Percentiles rank a stretch among this genome's conserved stretches.
Conservation (phyloP, 1,284 basidiomycete species). For the Pseudozyma thailandica region DNA sequence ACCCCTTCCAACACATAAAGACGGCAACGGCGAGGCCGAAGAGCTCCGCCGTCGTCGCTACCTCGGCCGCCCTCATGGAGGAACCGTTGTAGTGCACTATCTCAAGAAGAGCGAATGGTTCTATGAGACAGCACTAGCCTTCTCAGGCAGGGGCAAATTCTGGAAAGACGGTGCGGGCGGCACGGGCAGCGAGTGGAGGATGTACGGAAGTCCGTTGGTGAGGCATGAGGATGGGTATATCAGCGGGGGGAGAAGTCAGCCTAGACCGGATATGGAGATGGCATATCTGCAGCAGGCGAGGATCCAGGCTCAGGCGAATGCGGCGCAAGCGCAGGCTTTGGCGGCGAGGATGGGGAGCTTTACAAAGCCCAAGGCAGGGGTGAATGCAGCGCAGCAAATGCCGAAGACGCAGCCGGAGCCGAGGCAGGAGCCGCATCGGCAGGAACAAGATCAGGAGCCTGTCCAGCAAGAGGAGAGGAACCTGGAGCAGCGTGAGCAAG, state of each 20-base stretch:
- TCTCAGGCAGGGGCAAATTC: constrained; percentile 79
- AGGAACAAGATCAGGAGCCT: too few relatives aligned
- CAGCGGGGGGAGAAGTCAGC: constrained; percentile 50
- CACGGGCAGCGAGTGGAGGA: constrained; percentile 57
- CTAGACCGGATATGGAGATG: constrained; percentile 51
- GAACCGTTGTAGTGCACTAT: constrained; percentile 94
- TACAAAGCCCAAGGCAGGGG: constrained; percentile 37
- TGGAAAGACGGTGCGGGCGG: constrained; percentile 66
- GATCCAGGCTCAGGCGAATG: constrained; percentile 45
- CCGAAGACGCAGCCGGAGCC: constrained; percentile 6
- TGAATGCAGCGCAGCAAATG: constrained; percentile 9
- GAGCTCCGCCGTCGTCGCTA: constrained; percentile 72
- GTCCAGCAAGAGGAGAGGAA: too few relatives aligned
- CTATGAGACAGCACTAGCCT: constrained; percentile 86
- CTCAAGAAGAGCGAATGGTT: constrained; percentile 98
- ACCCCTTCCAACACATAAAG: constrained; percentile 53
- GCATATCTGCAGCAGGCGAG: constrained; percentile 49
- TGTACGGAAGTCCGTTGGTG: constrained; percentile 60
- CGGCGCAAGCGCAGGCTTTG: constrained; percentile 36
- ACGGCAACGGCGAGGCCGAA: constrained; percentile 54
- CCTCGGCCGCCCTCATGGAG: constrained; percentile 73
- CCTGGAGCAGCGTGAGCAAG: background rate
- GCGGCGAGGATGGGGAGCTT: constrained; percentile 49
- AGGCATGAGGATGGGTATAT: constrained; percentile 53
- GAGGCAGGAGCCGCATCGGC: constrained; percentile 10